These are phyloP conservation scores for Chondrus crispus DNA, from an alignment of 23 red algal genomes.

Conservation along the genomic window DNA sequence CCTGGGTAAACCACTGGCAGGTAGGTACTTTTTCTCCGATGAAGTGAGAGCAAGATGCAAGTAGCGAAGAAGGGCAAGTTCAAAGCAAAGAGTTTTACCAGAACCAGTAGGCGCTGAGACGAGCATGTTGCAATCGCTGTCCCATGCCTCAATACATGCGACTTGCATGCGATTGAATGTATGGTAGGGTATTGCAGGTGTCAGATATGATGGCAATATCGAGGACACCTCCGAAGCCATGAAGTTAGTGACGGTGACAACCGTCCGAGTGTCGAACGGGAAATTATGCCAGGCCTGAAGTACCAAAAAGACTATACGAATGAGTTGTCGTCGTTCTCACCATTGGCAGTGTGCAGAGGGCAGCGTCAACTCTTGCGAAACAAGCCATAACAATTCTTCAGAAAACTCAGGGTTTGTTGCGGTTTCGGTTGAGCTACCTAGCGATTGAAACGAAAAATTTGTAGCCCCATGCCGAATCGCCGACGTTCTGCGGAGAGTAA, in stretches of 20 bases:
- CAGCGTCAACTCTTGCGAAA: too few species aligned
- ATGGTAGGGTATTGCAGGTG: constrained; percentile 14
- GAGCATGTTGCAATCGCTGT: constrained; percentile 47
- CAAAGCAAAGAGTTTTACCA: constrained; percentile 69
- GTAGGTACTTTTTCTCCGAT: background rate
- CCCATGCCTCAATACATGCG: constrained; percentile 60
- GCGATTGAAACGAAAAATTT: constrained; percentile 3
- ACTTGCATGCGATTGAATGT: constrained; percentile 66
- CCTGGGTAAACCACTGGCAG: background rate
- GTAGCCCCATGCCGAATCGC: constrained; percentile 28
- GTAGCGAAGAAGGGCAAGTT: constrained; percentile 66
- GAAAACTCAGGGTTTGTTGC: too few species aligned
- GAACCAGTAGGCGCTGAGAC: constrained; percentile 69
- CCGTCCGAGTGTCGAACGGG: too few species aligned
- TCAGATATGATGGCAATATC: constrained; percentile 15
- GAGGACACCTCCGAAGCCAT: constrained; percentile 1
- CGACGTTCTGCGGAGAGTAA: constrained; percentile 38
- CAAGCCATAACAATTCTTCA: too few species aligned
- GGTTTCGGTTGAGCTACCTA: too few species aligned
- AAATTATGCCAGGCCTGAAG: too few species aligned
- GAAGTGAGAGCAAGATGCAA: background rate
- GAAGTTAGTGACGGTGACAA: too few species aligned
- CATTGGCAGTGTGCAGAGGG: too few species aligned
- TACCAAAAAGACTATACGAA: too few species aligned
- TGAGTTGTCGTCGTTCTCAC: too few species aligned